These are phyloP conservation scores for Aspergillus carbonarius DNA, from an alignment of 2,329 filamentous ascomycete genomes.

Conservation along the genomic window DNA sequence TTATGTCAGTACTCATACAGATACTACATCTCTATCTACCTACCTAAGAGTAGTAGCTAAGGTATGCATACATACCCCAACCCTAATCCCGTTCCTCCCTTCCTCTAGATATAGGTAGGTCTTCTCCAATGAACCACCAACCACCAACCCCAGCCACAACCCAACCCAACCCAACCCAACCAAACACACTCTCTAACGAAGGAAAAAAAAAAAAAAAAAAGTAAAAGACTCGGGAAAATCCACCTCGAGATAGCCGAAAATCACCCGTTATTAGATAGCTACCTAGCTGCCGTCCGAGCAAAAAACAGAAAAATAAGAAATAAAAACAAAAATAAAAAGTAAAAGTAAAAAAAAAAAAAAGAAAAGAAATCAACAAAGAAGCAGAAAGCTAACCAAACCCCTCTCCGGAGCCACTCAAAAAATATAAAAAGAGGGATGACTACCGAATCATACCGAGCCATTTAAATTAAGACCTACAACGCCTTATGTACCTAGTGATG, in stretches of 20 bases:
- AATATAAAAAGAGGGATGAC: background rate
- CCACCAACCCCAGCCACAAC: too few species aligned
- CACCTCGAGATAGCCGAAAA: slow-evolving; percentile 9
- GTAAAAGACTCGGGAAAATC: background rate
- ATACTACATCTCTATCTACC: background rate
- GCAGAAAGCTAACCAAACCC: too few species aligned
- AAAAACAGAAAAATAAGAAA: background rate
- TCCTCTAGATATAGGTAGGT: too few species aligned
- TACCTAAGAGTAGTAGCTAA: too few species aligned
- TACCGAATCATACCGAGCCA: slow-evolving; percentile 7
- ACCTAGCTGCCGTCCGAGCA: slow-evolving; percentile 11
- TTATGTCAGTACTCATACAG: too few species aligned
- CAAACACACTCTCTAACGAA: background rate
- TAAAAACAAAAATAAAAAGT: too few species aligned
- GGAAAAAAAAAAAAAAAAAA: background rate
- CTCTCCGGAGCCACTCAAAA: background rate
- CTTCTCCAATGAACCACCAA: too few species aligned
- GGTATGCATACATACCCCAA: too few species aligned
- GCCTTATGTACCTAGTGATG: slow-evolving; percentile 8
- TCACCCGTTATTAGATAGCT: slow-evolving; percentile 20
- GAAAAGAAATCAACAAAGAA: background rate
- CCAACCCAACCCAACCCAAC: too few species aligned
- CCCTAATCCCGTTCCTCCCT: too few species aligned
- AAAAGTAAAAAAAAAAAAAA: background rate
- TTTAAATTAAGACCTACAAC: slow-evolving; percentile 13